These are phyloP conservation scores for Aspergillus sp. DNA, from an alignment of 2,329 filamentous ascomycete genomes.

Conservation along the genomic window DNA sequence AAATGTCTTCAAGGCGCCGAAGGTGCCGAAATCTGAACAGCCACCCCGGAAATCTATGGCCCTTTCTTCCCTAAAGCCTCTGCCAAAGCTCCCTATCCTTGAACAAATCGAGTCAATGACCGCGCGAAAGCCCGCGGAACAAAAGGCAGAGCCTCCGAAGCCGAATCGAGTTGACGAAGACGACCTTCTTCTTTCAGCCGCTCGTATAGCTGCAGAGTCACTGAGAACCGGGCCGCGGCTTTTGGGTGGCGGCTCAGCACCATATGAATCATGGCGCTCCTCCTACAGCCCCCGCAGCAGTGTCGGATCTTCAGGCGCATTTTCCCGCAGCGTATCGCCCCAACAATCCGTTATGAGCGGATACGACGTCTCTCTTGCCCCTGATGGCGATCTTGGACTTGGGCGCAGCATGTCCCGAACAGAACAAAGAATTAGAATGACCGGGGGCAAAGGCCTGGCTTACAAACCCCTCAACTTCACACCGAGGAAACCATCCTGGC, in stretches of 20 bases:
- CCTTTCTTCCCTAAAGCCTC: constrained; percentile 30
- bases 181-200: constrained; percentile 42
- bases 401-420: constrained; percentile 44
- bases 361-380: constrained; percentile 43
- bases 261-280: constrained; percentile 25
- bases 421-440: constrained; percentile 43
- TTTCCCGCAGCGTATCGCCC: constrained; percentile 30
- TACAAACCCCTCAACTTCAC: constrained; percentile 40
- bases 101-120: constrained; percentile 31
- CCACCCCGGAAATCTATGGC: constrained; percentile 27
- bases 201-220: constrained; percentile 42
- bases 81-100: constrained; percentile 37
- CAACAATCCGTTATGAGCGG: constrained; percentile 34
- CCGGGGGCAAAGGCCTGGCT: constrained; percentile 45
- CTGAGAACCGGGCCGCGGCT: constrained; percentile 37
- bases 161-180: constrained; percentile 40
- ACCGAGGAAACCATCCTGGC: constrained; percentile 17
- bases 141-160: constrained; percentile 22
- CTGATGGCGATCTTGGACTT: constrained; percentile 37
- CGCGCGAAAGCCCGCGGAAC: constrained; percentile 23
- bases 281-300: constrained; percentile 30
- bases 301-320: constrained; percentile 23
- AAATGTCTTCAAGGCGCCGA: constrained; percentile 24
- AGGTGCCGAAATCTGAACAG: constrained; percentile 22
- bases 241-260: constrained; percentile 25